Base-by-base conservation (phyloP, 2,329 filamentous ascomycete species). In the Diaporthe sp. region DNA sequence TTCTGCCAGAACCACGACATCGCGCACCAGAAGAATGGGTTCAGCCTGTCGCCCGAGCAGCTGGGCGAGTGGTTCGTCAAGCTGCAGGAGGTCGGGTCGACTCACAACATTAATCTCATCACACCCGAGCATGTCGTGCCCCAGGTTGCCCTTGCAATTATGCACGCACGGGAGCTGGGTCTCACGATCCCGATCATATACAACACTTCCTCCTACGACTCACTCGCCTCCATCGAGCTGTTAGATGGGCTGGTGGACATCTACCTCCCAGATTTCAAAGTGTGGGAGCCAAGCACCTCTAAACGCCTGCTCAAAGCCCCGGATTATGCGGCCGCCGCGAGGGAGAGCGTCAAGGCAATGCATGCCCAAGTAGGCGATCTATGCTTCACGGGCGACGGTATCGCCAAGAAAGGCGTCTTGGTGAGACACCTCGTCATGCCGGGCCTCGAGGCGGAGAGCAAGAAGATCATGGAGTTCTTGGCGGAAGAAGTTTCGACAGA, bases 101-200 rank as follows among this genome's bases (percentile, higher is more conserved):
- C 95, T n/a, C 94, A 97, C 85, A 97, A 97, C 82, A 96, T 97
- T 87, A 97, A 98, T 82, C 90, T 96, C 31, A 90, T 97, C 75
- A 97, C 94, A 0, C 94, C 95, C 0, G 95, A 97, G 82, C 95
- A 97, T 82, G 94, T 97, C 25, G 94, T 95, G 5, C 94, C 95
- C 0, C 95, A 97, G 82, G 94, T 97, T 13, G 94, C 91, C 1
- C 86, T 97, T 44, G 93, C 92, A 19, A 94, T 97, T 79, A 86
- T 97, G 34, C 89, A 93, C 77, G 94, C 94, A 0, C 88, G 90
- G 62, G 91, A 94, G 37, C 86, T 92, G 49, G 94, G 94, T 0
- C 84, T 97, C 13, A 88, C 85, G 5, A 80, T 96, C 15, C 94
- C 94, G 2, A 92, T 97, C 79, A 89, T 97, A 46, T 97, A 97